These are phyloP conservation scores for Nothophaeocryptopus gaeumannii DNA, from an alignment of 2,329 filamentous ascomycete species.

Conservation along the genomic window DNA sequence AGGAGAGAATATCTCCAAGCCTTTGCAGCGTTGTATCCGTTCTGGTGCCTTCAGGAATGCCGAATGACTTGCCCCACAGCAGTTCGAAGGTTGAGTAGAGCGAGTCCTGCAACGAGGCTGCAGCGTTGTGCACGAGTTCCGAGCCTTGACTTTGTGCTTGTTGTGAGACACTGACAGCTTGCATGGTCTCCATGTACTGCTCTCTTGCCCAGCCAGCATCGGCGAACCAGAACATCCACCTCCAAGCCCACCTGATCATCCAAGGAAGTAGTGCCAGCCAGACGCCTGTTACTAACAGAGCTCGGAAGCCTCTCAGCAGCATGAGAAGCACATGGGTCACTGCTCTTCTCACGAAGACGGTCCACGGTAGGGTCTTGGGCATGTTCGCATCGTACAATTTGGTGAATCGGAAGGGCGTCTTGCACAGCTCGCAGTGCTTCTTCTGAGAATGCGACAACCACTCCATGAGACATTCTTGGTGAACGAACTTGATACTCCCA, in stretches of 20 bases:
- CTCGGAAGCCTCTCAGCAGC: slow-evolving; percentile 48
- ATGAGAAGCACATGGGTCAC: slow-evolving; percentile 62
- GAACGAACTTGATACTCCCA: slow-evolving; percentile 96
- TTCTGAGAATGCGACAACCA: slow-evolving; percentile 99
- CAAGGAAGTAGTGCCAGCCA: slow-evolving; percentile 90
- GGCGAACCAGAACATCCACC: slow-evolving; percentile 89
- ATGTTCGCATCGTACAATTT: slow-evolving; percentile 95
- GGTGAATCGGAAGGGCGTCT: slow-evolving; percentile 96
- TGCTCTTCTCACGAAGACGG: slow-evolving; percentile 78
- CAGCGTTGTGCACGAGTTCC: slow-evolving; percentile 6
- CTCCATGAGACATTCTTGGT: slow-evolving; percentile 97
- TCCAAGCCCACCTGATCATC: slow-evolving; percentile 87
- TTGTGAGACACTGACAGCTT: slow-evolving; percentile 10
- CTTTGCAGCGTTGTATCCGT: slow-evolving; percentile 7
- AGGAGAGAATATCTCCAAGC: slow-evolving; percentile 7
- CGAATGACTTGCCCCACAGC: slow-evolving; percentile 12
- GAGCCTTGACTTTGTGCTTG: slow-evolving; percentile 9
- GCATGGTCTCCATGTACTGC: slow-evolving; percentile 29
- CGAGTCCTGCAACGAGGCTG: slow-evolving; percentile 5
- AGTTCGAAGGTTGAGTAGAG: slow-evolving; percentile 14
- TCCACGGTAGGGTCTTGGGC: slow-evolving; percentile 76
- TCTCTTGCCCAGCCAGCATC: slow-evolving; percentile 66
- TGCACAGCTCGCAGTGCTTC: slow-evolving; percentile 99
- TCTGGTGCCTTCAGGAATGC: slow-evolving; percentile 4
- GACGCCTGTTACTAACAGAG: slow-evolving; percentile 73